Percentiles rank a stretch among this genome's conserved stretches.
phyloP scores from a whole-genome alignment of 106 monocot genomes.

The Phalaenopsis equestris region DNA sequence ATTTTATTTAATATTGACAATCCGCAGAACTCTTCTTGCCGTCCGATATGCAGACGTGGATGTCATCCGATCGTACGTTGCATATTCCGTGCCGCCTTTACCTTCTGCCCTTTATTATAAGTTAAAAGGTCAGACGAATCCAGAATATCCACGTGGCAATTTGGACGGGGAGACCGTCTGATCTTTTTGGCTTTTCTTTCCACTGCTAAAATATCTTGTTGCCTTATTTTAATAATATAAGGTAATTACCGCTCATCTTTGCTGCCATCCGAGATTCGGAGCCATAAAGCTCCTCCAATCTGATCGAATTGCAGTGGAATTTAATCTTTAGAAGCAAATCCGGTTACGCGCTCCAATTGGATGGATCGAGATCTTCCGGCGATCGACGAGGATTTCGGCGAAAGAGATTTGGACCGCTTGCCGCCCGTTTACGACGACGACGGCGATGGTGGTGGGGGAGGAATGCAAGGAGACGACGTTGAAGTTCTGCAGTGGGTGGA shows the following conservation, averaged over 20 bases:
- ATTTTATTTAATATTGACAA: too few species aligned
- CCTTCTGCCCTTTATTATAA: neutral
- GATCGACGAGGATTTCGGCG: neutral
- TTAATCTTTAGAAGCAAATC: neutral
- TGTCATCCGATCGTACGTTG: neutral
- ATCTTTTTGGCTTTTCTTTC: too few species aligned
- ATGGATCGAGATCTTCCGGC: neutral
- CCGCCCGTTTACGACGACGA: neutral
- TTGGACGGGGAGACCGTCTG: too few species aligned
- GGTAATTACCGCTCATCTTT: neutral
- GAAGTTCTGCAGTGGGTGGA: slow-evolving; percentile 8
- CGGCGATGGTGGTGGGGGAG: neutral
- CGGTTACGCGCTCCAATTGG: neutral
- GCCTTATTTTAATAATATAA: neutral
- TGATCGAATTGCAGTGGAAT: too few species aligned
- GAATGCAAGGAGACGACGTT: neutral
- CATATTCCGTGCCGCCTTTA: neutral
- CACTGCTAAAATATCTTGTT: neutral
- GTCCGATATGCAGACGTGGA: neutral
- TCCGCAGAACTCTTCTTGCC: neutral
- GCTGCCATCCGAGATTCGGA: neutral
- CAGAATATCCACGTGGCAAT: neutral
- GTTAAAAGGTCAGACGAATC: neutral
- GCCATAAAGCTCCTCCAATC: neutral
- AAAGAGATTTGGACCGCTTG: neutral